phyloP scores from a whole-genome alignment of 805 yeast species.

The Wickerhamomyces silvicola region DNA sequence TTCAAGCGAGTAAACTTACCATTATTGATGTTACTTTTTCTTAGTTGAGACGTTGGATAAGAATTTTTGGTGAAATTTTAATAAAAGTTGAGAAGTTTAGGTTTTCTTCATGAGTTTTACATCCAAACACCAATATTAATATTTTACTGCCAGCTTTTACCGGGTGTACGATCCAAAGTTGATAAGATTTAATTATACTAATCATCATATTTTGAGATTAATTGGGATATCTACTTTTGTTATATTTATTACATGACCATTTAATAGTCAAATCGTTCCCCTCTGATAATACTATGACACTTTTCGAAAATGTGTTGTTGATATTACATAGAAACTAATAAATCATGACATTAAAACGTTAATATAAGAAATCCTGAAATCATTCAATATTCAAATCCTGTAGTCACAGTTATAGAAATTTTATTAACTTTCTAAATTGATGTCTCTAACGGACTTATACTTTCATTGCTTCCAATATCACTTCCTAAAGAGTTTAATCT shows the following conservation, averaged over 20 bases:
- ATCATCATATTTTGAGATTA: too few species aligned
- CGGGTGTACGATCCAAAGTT: too few species aligned
- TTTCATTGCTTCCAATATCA: conserved; percentile 20
- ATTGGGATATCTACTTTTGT: too few species aligned
- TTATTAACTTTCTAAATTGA: conserved; percentile 3
- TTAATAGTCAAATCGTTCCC: too few species aligned
- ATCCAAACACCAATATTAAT: too few species aligned
- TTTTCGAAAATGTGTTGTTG: too few species aligned
- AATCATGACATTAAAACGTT: not conserved
- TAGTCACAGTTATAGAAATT: conserved; percentile 17
- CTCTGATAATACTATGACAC: too few species aligned
- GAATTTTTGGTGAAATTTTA: not conserved
- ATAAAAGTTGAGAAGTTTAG: conserved; percentile 4
- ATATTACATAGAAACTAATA: too few species aligned
- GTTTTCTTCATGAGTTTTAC: too few species aligned
- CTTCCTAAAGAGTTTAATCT: conserved; percentile 7
- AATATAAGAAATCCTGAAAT: not conserved
- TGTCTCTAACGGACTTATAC: conserved; percentile 24
- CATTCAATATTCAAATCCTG: conserved; percentile 19
- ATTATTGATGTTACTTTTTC: conserved; percentile 2
- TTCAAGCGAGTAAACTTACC: conserved; percentile 3
- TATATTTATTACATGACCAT: too few species aligned
- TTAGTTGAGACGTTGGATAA: conserved; percentile 1
- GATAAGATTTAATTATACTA: too few species aligned
- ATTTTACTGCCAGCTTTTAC: too few species aligned